Evolutionary conservation across 2,329 filamentous ascomycete genomes (phyloP).

Genomic region (Orbilia oligospora): DNA sequence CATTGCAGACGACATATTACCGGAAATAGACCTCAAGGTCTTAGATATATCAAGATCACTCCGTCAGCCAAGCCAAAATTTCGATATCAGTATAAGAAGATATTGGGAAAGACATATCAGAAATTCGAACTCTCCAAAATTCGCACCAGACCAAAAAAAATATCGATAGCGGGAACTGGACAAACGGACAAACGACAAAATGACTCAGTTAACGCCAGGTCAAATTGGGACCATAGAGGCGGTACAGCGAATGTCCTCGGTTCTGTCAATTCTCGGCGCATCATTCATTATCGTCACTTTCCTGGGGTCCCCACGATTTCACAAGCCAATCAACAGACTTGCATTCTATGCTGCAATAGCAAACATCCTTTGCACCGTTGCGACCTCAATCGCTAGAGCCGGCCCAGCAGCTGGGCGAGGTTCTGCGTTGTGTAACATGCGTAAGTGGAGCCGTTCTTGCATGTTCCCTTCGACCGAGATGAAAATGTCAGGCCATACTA

Average conservation of each 20-base stretch:
- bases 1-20: neutral
- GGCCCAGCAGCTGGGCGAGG: constrained; percentile 71
- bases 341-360: constrained; percentile 88
- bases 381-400: constrained; percentile 78
- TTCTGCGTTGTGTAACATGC: constrained; percentile 75
- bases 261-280: constrained; percentile 79
- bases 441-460: constrained; percentile 46
- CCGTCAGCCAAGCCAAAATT: constrained; percentile 13
- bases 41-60: constrained; percentile 21
- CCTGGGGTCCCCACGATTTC: constrained; percentile 77
- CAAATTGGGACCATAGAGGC: constrained; percentile 42
- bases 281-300: constrained; percentile 81
- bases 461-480: constrained; percentile 40
- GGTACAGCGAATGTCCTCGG: constrained; percentile 73
- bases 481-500: constrained; percentile 38
- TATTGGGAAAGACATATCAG: neutral
- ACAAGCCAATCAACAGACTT: constrained; percentile 88
- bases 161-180: constrained; percentile 1
- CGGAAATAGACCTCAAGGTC: constrained; percentile 17
- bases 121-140: neutral
- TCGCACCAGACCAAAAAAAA: neutral
- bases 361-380: constrained; percentile 83
- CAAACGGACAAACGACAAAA: constrained; percentile 42
- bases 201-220: constrained; percentile 32
- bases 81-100: constrained; percentile 13